Evolutionary conservation across 208 protist species (phyloP), one percentile per base, ranked within the genome.

Genomic region (Trypanosoma vivax): DNA sequence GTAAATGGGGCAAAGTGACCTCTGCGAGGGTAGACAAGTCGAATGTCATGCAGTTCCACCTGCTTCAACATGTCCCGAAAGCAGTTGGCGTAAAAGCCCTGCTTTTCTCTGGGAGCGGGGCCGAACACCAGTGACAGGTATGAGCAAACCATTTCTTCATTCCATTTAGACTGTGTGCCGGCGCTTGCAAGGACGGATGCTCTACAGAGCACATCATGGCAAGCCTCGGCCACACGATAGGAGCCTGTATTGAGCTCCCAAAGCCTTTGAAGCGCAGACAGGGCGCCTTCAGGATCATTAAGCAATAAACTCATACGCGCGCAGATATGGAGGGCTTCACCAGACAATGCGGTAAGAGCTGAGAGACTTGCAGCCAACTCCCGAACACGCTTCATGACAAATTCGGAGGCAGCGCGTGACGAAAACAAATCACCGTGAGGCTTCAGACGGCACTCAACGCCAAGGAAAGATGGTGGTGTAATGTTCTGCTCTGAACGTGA

Each of bases 401-500:
- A 24, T 19, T 16, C 37, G 11, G 21, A 18, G 18, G 6, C 25
- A 35, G 28, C 19, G 27, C 18, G 11, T 40, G 6, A 31, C n/a
- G 7, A 54, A 25, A 75, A 50, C 31, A 71, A 45, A 30, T 43
- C 25, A 7, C 50, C 38, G 38, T 78, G 63, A 6, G 57, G 37
- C 27, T 65, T 59, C 1, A 72, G 47, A 4, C 50, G 41, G 40
- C 72, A 71, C 34, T 85, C 78, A 38, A 66, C 50, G 31, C 78
- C 78, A 41, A 85, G 37, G 46, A 72, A 60, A 18, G 39, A 10
- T 31, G 78, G 78, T 23, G 66, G n/a, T n/a, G n/a, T n/a, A 37
- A 53, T 21, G 16, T 33, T 35, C n/a, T 65, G 56, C 28, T 52
- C 21, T 19, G 30, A 48, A 47, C 35, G 38, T 3, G 50, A 39